Evolutionary conservation across 1,284 basidiomycete species (phyloP).

Genomic region (Hortiboletus rubellus): DNA sequence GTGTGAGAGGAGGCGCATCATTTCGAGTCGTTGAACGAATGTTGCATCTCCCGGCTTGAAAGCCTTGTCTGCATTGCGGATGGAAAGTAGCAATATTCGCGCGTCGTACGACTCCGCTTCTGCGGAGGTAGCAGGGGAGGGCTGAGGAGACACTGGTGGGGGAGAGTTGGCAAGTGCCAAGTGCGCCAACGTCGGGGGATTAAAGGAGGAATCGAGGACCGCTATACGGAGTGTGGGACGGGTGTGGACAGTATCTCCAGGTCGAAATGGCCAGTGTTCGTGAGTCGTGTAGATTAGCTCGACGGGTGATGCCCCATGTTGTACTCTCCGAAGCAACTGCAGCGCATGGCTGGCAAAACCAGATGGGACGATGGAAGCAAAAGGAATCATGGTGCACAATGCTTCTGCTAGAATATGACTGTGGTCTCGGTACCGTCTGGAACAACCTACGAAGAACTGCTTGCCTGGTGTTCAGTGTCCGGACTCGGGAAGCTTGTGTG

Average conservation of each 20-base stretch:
- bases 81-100: conserved; percentile 80
- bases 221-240: conserved; percentile 47
- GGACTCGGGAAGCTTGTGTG: background rate
- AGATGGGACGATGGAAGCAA: conserved; percentile 13
- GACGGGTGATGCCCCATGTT: conserved; percentile 45
- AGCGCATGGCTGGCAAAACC: conserved; percentile 31
- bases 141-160: conserved; percentile 28
- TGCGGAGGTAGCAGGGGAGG: conserved; percentile 4
- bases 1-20: conserved; percentile 73
- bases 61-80: conserved; percentile 88
- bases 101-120: conserved; percentile 57
- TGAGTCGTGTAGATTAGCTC: conserved; percentile 59
- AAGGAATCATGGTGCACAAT: conserved; percentile 14
- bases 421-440: background rate
- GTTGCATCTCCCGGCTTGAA: conserved; percentile 74
- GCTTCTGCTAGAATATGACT: background rate
- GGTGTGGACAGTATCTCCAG: conserved; percentile 16
- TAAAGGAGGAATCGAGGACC: conserved; percentile 91
- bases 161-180: conserved; percentile 65
- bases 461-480: background rate
- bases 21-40: conserved; percentile 72
- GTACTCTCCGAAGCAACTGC: conserved; percentile 46
- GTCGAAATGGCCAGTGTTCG: conserved; percentile 54
- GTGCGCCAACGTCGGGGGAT: conserved; percentile 91
- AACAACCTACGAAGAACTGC: background rate